Base-by-base conservation (phyloP, 768 basidiomycete genomes). In the Xerocomellus dryophilus region DNA sequence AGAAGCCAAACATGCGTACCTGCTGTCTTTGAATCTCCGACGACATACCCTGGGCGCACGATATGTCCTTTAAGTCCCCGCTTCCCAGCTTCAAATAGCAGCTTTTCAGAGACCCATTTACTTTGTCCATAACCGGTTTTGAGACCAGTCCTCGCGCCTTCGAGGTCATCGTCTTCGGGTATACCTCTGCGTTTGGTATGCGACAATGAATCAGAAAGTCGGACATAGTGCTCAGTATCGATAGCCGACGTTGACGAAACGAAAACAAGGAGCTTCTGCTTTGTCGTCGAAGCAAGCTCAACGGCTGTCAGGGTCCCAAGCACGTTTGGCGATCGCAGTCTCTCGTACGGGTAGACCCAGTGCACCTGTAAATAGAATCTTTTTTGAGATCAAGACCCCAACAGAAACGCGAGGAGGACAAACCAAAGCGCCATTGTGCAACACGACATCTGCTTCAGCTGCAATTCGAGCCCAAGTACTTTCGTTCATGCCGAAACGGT, bases 281-380 rank as follows among this genome's bases (percentile, higher is more conserved):
- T 90, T 21, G 78, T 76, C 8, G 80, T 77, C 12, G 85, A 81
- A 4, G 91, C 91, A 25, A 99, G 81, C 32, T 89, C 81, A 40
- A 97, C 78, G 7, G 86, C 85, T 2, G 89, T 88, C 52, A 99
- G 66, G 7, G 97, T 99, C 0, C 89, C 87, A 11, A 95, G 65
- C n/a, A 98, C 97, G 70, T 99, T 99, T 14, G 95, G 82, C 0
- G 86, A 79, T 7, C 95, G 89, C 11, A 99, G 79, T 68, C 86
- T 93, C 67, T 95, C 88, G 72, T 99, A 99, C 0, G 94, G 93
- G 70, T 97, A 99, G 3, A 99, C 92, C 97, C 97, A 99, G 66
- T 99, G 97, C 14, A 98, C 93, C 92, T 93, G 64, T 23, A 29
- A 32, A 18, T 10, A n/a, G 7, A 32, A 15, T 23, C 32, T 20